phyloP scores from a whole-genome alignment of 2,329 filamentous ascomycete genomes.

The Onygena corvina region DNA sequence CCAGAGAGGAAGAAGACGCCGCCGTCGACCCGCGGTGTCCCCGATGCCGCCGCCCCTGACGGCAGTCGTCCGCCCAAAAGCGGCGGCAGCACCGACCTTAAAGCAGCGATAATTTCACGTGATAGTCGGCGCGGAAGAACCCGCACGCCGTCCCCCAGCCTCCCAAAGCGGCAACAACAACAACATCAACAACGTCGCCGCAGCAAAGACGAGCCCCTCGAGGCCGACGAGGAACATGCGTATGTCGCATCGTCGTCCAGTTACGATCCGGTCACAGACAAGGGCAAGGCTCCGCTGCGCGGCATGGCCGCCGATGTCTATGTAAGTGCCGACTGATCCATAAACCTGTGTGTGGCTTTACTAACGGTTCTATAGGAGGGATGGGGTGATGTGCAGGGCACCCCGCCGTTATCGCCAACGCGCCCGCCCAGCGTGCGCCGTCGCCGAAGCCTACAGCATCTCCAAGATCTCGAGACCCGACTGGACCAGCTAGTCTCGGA shows the following conservation, averaged over 20 bases:
- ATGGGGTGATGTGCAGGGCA: constrained; percentile 72
- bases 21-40: background rate
- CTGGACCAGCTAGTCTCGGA: constrained; percentile 71
- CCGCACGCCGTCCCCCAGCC: constrained; percentile 11
- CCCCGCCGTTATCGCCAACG: constrained; percentile 68
- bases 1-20: constrained; percentile 10
- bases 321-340: constrained; percentile 62
- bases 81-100: constrained; percentile 62
- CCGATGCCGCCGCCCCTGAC: constrained; percentile 17
- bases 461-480: constrained; percentile 71
- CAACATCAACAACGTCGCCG: too few relatives aligned
- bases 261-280: constrained; percentile 67
- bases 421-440: constrained; percentile 92
- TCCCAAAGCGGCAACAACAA: too few relatives aligned
- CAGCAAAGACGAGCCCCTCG: constrained; percentile 14
- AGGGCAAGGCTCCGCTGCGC: constrained; percentile 67
- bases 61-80: constrained; percentile 51
- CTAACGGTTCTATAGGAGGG: constrained; percentile 55
- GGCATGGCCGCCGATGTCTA: constrained; percentile 80
- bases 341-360: constrained; percentile 6
- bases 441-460: constrained; percentile 91
- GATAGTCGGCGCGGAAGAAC: constrained; percentile 15
- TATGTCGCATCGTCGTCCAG: constrained; percentile 14
- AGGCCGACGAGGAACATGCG: constrained; percentile 29
- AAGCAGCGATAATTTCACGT: constrained; percentile 46